A percentile compares a stretch with the other conserved stretches of the same genome.
Evolutionary conservation across 75 land plant genomes (phyloP).

Genomic region (Adiantum capillusveneris): DNA sequence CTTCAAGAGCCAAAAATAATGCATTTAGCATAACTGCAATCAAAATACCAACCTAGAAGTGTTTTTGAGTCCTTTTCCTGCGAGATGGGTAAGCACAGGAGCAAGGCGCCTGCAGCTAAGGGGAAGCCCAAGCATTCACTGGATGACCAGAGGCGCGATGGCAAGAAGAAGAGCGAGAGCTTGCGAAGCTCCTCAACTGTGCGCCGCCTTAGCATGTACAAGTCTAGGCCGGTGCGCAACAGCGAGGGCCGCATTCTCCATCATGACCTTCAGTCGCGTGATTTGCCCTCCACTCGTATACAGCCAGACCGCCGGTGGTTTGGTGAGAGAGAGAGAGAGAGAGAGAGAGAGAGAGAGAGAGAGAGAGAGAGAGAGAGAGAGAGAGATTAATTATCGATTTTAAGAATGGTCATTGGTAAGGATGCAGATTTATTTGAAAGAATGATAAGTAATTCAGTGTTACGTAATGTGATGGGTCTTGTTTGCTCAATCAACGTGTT

Average conservation of each 20-base stretch:
- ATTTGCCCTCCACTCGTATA: conserved; percentile 80
- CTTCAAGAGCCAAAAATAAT: too few relatives aligned
- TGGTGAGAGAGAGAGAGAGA: conserved; percentile 33
- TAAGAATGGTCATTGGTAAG: too few relatives aligned
- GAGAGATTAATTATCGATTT: too few relatives aligned
- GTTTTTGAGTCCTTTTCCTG: too few relatives aligned
- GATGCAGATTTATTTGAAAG: too few relatives aligned
- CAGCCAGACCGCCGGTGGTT: conserved; percentile 97
- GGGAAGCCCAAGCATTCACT: conserved; percentile 94
- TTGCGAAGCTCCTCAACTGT: conserved; percentile 80
- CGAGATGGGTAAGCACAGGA: conserved; percentile 29
- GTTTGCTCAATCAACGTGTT: too few relatives aligned
- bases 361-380: too few relatives aligned
- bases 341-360: too few relatives aligned
- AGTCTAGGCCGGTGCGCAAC: conserved; percentile 67
- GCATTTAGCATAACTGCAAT: too few relatives aligned
- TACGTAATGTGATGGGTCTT: too few relatives aligned
- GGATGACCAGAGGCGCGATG: conserved; percentile 59
- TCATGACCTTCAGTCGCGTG: conserved; percentile 74
- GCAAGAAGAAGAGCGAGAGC: conserved; percentile 11
- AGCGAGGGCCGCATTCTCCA: conserved; percentile 48
- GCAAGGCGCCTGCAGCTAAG: conserved; percentile 38
- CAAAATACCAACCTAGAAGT: too few relatives aligned
- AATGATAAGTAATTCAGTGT: too few relatives aligned
- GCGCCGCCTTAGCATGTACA: conserved; percentile 93